phyloP scores from a whole-genome alignment of 768 basidiomycete species.

The Cyclocybe cylindracea region DNA sequence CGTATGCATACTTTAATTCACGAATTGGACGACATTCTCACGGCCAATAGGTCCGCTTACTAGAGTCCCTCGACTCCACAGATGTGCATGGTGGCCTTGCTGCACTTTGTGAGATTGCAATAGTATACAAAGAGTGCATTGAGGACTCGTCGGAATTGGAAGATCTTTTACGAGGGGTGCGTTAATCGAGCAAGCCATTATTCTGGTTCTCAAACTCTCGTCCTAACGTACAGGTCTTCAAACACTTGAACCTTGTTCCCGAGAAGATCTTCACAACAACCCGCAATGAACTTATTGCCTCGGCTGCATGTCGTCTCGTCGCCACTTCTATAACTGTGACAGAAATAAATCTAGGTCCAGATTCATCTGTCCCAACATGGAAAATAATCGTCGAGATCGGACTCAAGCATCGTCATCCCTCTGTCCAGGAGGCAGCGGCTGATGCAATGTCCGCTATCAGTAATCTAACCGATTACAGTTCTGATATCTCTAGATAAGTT shows the following conservation, averaged over 20 bases:
- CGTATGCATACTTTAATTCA: slow-evolving; percentile 40
- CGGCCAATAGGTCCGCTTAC: slow-evolving; percentile 47
- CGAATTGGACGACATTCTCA: slow-evolving; percentile 3
- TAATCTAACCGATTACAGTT: slow-evolving; percentile 62
- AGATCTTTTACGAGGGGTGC: slow-evolving; percentile 47
- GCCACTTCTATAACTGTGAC: slow-evolving; percentile 59
- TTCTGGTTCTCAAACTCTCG: background rate
- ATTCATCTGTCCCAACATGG: slow-evolving; percentile 61
- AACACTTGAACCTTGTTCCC: slow-evolving; percentile 55
- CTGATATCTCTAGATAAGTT: slow-evolving; percentile 74
- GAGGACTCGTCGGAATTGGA: slow-evolving; percentile 32
- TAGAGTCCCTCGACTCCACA: slow-evolving; percentile 62
- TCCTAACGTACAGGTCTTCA: slow-evolving; percentile 59
- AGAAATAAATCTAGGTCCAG: slow-evolving; percentile 45
- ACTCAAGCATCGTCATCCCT: slow-evolving; percentile 61
- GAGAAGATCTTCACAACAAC: slow-evolving; percentile 59
- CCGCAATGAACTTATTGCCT: slow-evolving; percentile 70
- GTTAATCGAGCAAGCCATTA: background rate
- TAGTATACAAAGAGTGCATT: slow-evolving; percentile 46
- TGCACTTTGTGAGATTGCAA: slow-evolving; percentile 71
- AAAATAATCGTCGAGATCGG: slow-evolving; percentile 66
- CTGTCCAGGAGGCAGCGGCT: slow-evolving; percentile 80
- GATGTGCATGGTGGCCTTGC: slow-evolving; percentile 85
- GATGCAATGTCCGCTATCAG: slow-evolving; percentile 70
- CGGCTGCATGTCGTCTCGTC: slow-evolving; percentile 73